These are phyloP conservation scores for Moricandia arvensis DNA, from an alignment of 345 rosid genomes.

Conservation along the genomic window DNA sequence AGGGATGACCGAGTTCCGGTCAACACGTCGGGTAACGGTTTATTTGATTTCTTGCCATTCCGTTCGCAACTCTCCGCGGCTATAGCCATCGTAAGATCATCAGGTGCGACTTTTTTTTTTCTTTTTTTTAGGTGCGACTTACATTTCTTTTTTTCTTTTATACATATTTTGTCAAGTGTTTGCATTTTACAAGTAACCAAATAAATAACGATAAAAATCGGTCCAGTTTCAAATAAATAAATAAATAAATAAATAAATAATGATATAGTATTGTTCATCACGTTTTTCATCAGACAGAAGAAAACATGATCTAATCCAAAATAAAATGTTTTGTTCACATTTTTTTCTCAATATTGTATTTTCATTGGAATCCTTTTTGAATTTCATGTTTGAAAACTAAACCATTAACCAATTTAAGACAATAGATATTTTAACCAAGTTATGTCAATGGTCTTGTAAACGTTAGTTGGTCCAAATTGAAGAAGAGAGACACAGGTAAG, in stretches of 20 bases:
- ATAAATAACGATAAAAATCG: neutral
- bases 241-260: neutral
- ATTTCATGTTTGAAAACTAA: neutral
- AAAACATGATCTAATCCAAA: neutral
- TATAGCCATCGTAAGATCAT: constrained; percentile 40
- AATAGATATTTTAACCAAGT: neutral
- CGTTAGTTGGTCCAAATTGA: neutral
- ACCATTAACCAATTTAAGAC: neutral
- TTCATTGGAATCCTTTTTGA: neutral
- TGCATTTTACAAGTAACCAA: neutral
- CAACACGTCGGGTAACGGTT: constrained; percentile 50
- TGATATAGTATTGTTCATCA: neutral
- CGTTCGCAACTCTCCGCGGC: constrained; percentile 43
- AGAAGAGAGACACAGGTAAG: neutral
- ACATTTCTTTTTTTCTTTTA: neutral
- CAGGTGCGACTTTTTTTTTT: constrained; percentile 39
- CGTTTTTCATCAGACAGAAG: neutral
- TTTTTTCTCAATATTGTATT: neutral
- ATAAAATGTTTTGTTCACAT: neutral
- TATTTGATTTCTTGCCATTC: constrained; percentile 54
- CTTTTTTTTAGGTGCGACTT: too few species aligned
- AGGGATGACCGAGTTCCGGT: constrained; percentile 53
- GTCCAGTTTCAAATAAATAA: too few species aligned
- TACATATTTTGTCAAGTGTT: too few species aligned
- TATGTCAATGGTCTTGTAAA: too few species aligned